Conservation (phyloP, 768 basidiomycete genomes). For the Russula griseocarnosa region DNA sequence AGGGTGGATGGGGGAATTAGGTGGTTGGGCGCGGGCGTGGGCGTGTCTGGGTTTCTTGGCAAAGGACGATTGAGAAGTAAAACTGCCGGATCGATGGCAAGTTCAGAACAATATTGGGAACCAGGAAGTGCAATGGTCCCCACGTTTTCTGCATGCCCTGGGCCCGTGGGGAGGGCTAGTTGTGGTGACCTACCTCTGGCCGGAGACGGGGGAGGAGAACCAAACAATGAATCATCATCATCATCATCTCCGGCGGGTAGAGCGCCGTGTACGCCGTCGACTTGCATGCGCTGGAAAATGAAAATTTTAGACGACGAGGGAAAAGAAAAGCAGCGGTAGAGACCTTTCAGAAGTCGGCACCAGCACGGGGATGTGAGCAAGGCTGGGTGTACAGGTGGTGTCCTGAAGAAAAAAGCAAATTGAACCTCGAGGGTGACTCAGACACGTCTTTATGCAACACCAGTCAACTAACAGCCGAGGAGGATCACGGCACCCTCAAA, state of each 20-base stretch:
- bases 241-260: constrained; percentile 27
- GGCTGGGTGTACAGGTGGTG: neutral
- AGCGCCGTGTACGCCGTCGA: constrained; percentile 19
- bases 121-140: constrained; percentile 98
- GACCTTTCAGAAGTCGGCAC: constrained; percentile 19
- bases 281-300: constrained; percentile 29
- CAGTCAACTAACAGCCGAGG: constrained; percentile 8
- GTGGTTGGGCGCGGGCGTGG: constrained; percentile 7
- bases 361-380: constrained; percentile 12
- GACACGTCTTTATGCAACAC: neutral
- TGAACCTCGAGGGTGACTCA: neutral
- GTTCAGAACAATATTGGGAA: constrained; percentile 86
- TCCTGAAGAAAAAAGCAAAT: neutral
- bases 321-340: neutral
- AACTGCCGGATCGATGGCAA: constrained; percentile 75
- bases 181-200: constrained; percentile 51
- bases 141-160: constrained; percentile 73
- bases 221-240: constrained; percentile 66
- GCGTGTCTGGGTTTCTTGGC: constrained; percentile 37
- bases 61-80: constrained; percentile 45
- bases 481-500: constrained; percentile 10
- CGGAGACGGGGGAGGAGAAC: constrained; percentile 69
- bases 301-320: neutral
- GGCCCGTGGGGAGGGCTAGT: constrained; percentile 54
- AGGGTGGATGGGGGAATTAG: constrained; percentile 20